Evolutionary conservation across 148 eudicot genomes (phyloP).

Genomic region (Silene uniflora): DNA sequence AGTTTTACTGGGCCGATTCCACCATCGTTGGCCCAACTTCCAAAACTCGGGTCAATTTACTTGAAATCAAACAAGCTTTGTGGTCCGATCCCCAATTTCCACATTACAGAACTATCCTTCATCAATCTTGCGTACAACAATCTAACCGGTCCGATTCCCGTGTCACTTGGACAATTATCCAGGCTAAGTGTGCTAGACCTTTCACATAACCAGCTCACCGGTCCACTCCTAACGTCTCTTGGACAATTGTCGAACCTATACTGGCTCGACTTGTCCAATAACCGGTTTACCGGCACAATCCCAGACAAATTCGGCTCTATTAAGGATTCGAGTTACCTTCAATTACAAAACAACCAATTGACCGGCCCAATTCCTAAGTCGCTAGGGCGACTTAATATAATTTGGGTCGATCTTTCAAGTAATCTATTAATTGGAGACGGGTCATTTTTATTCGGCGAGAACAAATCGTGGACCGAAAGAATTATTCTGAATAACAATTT

Average conservation of each 20-base stretch:
- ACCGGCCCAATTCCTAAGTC: slow-evolving; percentile 12
- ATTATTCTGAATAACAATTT: slow-evolving; percentile 5
- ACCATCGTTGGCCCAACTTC: slow-evolving; percentile 7
- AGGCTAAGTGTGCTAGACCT: background rate
- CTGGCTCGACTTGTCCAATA: slow-evolving; percentile 18
- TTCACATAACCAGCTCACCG: slow-evolving; percentile 3
- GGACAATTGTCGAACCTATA: slow-evolving; percentile 12
- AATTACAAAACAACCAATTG: slow-evolving; percentile 12
- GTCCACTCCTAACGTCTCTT: slow-evolving; percentile 10
- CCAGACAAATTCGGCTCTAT: background rate
- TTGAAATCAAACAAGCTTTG: slow-evolving; percentile 1
- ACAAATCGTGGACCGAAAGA: background rate
- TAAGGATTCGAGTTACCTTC: background rate
- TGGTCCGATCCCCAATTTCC: slow-evolving; percentile 11
- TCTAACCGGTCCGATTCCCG: slow-evolving; percentile 1
- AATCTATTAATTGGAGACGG: slow-evolving; percentile 8
- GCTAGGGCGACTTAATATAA: background rate
- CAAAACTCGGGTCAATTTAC: background rate
- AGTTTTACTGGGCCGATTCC: slow-evolving; percentile 12
- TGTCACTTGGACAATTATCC: slow-evolving; percentile 4
- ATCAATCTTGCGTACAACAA: background rate
- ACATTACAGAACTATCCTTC: slow-evolving; percentile 4
- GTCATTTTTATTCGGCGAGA: slow-evolving; percentile 5
- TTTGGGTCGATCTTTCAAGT: slow-evolving; percentile 4
- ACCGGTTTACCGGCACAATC: background rate